Evolutionary conservation across 495 filamentous ascomycete genomes (phyloP).

Genomic region (Apodospora peruviana): DNA sequence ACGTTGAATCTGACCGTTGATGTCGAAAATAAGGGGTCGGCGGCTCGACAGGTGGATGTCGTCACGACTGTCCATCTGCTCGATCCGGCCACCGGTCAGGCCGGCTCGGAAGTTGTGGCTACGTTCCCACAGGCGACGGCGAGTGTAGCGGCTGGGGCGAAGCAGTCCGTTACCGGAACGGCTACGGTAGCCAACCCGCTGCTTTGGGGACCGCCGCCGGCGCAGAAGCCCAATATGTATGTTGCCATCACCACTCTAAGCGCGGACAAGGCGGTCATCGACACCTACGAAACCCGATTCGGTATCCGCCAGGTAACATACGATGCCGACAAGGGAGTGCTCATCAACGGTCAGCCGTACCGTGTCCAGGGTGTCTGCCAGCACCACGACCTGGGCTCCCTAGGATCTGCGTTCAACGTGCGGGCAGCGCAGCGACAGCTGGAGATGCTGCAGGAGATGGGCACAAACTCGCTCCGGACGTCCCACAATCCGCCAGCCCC

Average conservation of each 20-base stretch:
- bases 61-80: slow-evolving; percentile 22
- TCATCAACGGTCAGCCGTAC: slow-evolving; percentile 35
- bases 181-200: slow-evolving; percentile 29
- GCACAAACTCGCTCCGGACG: slow-evolving; percentile 41
- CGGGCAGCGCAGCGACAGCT: slow-evolving; percentile 40
- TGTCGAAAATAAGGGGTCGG: slow-evolving; percentile 31
- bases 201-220: slow-evolving; percentile 43
- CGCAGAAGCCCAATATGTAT: slow-evolving; percentile 40
- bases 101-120: slow-evolving; percentile 17
- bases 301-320: slow-evolving; percentile 39
- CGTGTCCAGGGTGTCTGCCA: slow-evolving; percentile 39
- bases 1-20: slow-evolving; percentile 32
- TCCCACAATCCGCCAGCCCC: slow-evolving; percentile 48
- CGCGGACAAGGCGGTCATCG: slow-evolving; percentile 18
- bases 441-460: slow-evolving; percentile 42
- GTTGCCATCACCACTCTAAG: slow-evolving; percentile 34
- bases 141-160: slow-evolving; percentile 22
- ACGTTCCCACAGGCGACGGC: slow-evolving; percentile 17
- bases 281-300: slow-evolving; percentile 44
- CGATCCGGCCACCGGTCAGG: slow-evolving; percentile 16
- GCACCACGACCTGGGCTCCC: slow-evolving; percentile 43
- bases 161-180: slow-evolving; percentile 27
- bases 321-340: slow-evolving; percentile 30
- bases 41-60: slow-evolving; percentile 19
- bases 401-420: slow-evolving; percentile 43